A percentile compares a stretch with the other conserved stretches of the same genome.
Conservation (phyloP, 2,329 filamentous ascomycete species). For the Colletotrichum gigasporum region DNA sequence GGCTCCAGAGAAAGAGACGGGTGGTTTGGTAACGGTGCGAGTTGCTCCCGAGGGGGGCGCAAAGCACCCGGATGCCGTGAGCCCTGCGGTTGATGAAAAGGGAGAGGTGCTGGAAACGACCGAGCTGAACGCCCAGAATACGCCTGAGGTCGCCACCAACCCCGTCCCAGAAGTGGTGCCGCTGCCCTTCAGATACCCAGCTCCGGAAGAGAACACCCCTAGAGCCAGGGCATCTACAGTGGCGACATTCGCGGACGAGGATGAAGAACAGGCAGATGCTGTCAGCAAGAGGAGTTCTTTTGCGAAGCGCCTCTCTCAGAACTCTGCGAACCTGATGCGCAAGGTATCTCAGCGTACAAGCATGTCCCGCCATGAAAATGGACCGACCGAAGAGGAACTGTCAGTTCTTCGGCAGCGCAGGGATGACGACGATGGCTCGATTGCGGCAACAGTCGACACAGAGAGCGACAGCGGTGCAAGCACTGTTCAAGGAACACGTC, state of each 20-base stretch:
- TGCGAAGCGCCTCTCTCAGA: conserved; percentile 58
- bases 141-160: conserved; percentile 41
- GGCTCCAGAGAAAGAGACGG: conserved; percentile 49
- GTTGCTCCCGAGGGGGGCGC: conserved; percentile 59
- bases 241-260: conserved; percentile 74
- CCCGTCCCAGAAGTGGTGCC: conserved; percentile 67
- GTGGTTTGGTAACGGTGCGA: conserved; percentile 61
- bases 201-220: conserved; percentile 46
- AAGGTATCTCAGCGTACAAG: conserved; percentile 45
- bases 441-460: conserved; percentile 67
- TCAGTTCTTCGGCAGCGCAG: conserved; percentile 42
- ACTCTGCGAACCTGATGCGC: conserved; percentile 51
- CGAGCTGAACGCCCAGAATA: not conserved
- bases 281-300: conserved; percentile 47
- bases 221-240: conserved; percentile 69
- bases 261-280: conserved; percentile 47
- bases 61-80: conserved; percentile 35
- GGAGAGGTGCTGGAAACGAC: not conserved
- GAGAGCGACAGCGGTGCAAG: conserved; percentile 55
- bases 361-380: conserved; percentile 27
- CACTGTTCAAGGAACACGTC: conserved; percentile 37
- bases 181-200: conserved; percentile 71
- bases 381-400: conserved; percentile 54
- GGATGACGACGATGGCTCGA: conserved; percentile 58
- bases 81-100: not conserved